Percentiles rank a stretch among this genome's conserved stretches.
phyloP scores from a whole-genome alignment of 202 grass and related monocot genomes.

The Setaria viridis region DNA sequence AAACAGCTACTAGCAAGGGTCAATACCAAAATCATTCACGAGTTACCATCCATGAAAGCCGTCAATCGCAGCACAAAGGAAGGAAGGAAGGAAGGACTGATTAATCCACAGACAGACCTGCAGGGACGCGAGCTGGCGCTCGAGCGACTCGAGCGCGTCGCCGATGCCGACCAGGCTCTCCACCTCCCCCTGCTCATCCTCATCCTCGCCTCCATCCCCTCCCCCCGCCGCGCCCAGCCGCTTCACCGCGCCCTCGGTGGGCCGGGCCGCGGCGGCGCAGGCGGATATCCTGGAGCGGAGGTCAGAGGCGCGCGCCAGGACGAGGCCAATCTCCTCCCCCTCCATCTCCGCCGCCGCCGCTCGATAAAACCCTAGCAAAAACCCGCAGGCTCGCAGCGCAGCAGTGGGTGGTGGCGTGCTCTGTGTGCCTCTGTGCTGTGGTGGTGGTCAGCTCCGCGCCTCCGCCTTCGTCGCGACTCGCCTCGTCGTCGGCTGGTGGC shows the following conservation, averaged over 20 bases:
- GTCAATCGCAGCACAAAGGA: neutral
- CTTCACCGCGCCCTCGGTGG: neutral
- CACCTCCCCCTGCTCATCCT: conserved; percentile 35
- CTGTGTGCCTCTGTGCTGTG: too few relatives aligned
- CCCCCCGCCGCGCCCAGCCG: conserved; percentile 26
- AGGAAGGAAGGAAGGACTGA: neutral
- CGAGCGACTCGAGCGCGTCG: conserved; percentile 77
- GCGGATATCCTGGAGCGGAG: conserved; percentile 71
- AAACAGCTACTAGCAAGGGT: neutral
- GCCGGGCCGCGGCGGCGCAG: conserved; percentile 48
- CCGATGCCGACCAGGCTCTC: conserved; percentile 67
- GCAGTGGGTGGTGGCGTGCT: neutral
- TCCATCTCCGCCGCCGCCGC: conserved; percentile 52
- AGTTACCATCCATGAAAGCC: neutral
- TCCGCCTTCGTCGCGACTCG: neutral
- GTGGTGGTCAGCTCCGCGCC: neutral
- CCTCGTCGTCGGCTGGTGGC: neutral
- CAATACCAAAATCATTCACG: neutral
- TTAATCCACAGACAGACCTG: conserved; percentile 47
- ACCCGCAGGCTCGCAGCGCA: neutral
- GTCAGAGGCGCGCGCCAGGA: conserved; percentile 78
- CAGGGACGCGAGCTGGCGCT: conserved; percentile 77
- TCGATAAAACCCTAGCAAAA: conserved; percentile 39
- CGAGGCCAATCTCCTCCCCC: conserved; percentile 80
- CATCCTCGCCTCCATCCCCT: neutral